Conservation (phyloP, 257 asterid species). For the Datura wrightii region DNA sequence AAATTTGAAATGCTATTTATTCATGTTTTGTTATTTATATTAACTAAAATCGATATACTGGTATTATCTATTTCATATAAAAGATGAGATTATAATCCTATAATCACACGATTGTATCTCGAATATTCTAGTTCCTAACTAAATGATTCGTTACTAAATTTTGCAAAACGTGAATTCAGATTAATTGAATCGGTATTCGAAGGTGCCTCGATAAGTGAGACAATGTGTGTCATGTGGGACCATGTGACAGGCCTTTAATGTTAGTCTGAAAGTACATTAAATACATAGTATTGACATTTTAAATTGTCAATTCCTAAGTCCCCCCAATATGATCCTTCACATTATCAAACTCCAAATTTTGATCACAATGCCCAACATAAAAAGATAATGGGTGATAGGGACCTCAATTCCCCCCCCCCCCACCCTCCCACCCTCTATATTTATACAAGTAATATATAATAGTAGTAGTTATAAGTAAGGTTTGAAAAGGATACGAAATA, state of each 20-base stretch:
- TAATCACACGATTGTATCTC: not conserved
- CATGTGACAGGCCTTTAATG: not conserved
- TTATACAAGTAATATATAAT: too few species aligned
- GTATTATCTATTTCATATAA: not conserved
- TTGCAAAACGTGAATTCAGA: not conserved
- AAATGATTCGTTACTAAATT: not conserved
- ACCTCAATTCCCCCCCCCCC: not conserved
- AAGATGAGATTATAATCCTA: not conserved
- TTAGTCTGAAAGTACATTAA: constrained; percentile 16
- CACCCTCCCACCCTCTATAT: too few species aligned
- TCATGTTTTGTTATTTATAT: too few species aligned
- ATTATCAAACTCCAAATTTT: not conserved
- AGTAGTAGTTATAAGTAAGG: too few species aligned
- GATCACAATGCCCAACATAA: constrained; percentile 18
- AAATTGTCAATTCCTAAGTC: constrained; percentile 19
- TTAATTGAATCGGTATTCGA: not conserved
- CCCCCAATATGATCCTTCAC: not conserved
- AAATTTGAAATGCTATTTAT: too few species aligned
- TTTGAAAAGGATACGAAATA: too few species aligned
- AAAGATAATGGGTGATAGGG: constrained; percentile 13
- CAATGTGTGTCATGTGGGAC: not conserved
- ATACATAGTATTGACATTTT: constrained; percentile 14
- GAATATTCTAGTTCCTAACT: not conserved
- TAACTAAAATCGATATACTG: too few species aligned
- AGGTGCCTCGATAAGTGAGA: not conserved